Base-by-base conservation (phyloP, 2,329 filamentous ascomycete genomes). In the Ciborinia camelliae region DNA sequence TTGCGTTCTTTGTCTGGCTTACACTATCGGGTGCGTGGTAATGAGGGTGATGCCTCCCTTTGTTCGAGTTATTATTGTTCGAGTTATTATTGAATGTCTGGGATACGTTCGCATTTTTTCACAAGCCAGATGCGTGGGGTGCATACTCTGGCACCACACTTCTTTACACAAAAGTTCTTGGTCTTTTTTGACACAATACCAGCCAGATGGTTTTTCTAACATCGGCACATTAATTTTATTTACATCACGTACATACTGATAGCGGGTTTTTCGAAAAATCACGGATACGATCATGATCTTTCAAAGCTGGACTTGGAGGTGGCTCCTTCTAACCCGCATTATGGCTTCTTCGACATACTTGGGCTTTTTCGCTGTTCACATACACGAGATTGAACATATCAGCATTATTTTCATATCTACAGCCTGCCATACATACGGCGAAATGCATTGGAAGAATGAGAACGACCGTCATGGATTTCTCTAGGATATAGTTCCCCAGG, bases 201-300 rank as follows among this genome's bases (percentile, higher is more conserved):
- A 58, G 39, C 39, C 28, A 32, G 39, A 35, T 58, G 39, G 14
- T 2, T n/a, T 45, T 23, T 58, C 12, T n/a, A n/a, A 32, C 54
- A 58, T 58, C 18, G 28, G 39, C 54, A 58, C 39, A 58, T 58
- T 23, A 45, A 23, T 58, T 35, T 45, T 45, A 45, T 35, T 45
- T 45, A 45, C 54, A 18, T 58, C 20, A 18, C 12, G 39, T 45
- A 45, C 39, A 58, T 35, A 23, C n/a, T 45, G 18, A 32, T 18
- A 10, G 20, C 26, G 20, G 26, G 20, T 32, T n/a, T 23, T 45
- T 32, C 20, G 53, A 10, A 45, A 30, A 9, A 45, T 9, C 37
- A 28, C 5, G 39, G 39, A 32, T 32, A 45, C 7, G 20, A 23
- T 45, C n/a, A 45, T 5, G 20, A 23, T 45, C n/a, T 7, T 28